Base-by-base conservation (phyloP, 148 eudicot species). In the Diospyros kaki region DNA sequence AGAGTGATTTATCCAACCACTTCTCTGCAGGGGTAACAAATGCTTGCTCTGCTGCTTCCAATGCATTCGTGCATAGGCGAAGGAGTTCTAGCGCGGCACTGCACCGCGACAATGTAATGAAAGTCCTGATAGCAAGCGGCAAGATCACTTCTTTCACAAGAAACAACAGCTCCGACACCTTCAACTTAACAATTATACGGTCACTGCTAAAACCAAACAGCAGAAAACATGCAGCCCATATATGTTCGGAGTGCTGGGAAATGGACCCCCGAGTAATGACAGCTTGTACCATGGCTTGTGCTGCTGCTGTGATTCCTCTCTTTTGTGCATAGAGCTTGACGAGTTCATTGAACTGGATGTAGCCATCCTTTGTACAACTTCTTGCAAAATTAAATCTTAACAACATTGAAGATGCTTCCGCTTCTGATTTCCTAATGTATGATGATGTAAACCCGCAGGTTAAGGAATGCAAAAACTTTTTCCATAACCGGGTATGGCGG, bases 141-240 rank as follows among this genome's bases (percentile, higher is more conserved):
- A 93, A 75, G 46, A 93, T 85, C 46, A 91, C 88, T 74, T 93
- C 91, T 82, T 89, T 89, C 10, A 93, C 88, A 4, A 96, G 80
- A 63, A 86, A 72, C 53, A 93, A 76, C 60, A 93, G 67, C 11
- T 96, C 97, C 0, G 91, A 73, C 45, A 90, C 88, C 76, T 93
- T 93, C 43, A 89, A 84, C 78, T 96, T 97, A 45, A 96, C 94
- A 1, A 88, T 75, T 53, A 86, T 81, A 0, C 91, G 97, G 58
- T 93, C 97, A 56, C 85, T 89, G 15, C 98, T 91, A 48, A 93
- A 91, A 61, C 98, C 93, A 8, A 96, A 86, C 28, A 93, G 68
- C 62, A 91, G 75, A 82, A 93, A 96, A 74, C 94, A 96, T 1
- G 97, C 91, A 0, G 98, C 98, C 99, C 99, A 96, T 48, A 91